These are phyloP conservation scores for Pseudoturritis turrita DNA, from an alignment of 345 rosid genomes.

Conservation along the genomic window DNA sequence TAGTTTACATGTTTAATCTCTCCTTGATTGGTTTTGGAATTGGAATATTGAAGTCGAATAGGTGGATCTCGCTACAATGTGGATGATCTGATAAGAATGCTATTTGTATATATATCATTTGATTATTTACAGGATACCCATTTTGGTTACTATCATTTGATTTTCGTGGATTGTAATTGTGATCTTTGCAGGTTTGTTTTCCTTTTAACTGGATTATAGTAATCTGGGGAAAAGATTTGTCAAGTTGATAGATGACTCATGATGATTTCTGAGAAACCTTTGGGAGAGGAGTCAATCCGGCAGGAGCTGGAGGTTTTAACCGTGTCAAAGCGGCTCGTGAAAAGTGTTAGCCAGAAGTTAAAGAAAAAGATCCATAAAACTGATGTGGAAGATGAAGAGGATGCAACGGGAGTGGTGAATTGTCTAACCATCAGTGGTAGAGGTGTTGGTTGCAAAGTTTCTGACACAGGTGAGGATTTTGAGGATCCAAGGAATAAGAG, in stretches of 20 bases:
- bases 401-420: conserved; percentile 49
- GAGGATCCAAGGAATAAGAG: conserved; percentile 72
- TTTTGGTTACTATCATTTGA: not conserved
- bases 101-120: not conserved
- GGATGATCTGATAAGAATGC: not conserved
- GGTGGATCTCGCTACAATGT: not conserved
- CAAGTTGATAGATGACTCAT: not conserved
- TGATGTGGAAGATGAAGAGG: conserved; percentile 55
- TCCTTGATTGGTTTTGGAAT: not conserved
- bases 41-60: not conserved
- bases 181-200: not conserved
- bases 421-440: conserved; percentile 70
- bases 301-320: conserved; percentile 67
- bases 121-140: too few species aligned
- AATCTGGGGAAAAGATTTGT: not conserved
- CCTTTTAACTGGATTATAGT: conserved; percentile 9
- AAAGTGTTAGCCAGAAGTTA: conserved; percentile 72
- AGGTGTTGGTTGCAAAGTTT: conserved; percentile 94
- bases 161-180: not conserved
- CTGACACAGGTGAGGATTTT: conserved; percentile 71
- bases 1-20: not conserved
- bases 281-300: conserved; percentile 50
- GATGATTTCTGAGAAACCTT: conserved; percentile 40
- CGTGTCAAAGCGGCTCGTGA: conserved; percentile 66
- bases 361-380: conserved; percentile 49